phyloP scores from a whole-genome alignment of 495 filamentous ascomycete species.

The Neurospora cerealis region DNA sequence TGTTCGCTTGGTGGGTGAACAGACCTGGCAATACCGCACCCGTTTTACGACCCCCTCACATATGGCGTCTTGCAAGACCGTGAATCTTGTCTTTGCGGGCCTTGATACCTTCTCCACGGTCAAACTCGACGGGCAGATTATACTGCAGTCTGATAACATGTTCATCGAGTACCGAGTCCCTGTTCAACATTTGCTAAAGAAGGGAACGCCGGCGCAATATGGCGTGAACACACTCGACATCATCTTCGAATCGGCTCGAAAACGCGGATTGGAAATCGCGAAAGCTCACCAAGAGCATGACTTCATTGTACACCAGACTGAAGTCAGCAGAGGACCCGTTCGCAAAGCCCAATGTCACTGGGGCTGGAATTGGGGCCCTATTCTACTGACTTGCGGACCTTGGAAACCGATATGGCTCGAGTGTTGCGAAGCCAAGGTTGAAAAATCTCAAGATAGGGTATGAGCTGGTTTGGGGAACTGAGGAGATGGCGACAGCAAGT shows the following conservation, averaged over 20 bases:
- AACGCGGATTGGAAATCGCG: slow-evolving; percentile 29
- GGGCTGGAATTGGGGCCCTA: slow-evolving; percentile 79
- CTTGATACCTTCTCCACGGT: slow-evolving; percentile 65
- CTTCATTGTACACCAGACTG: slow-evolving; percentile 38
- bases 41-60: slow-evolving; percentile 29
- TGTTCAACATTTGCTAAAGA: slow-evolving; percentile 10
- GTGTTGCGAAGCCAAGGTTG: slow-evolving; percentile 46
- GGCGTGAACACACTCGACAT: slow-evolving; percentile 27
- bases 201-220: not conserved
- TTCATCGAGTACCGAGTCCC: slow-evolving; percentile 44
- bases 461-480: slow-evolving; percentile 19
- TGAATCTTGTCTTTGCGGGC: slow-evolving; percentile 58
- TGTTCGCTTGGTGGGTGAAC: slow-evolving; percentile 61
- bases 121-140: slow-evolving; percentile 47
- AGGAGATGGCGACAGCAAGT: slow-evolving; percentile 10
- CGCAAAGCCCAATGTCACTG: slow-evolving; percentile 39
- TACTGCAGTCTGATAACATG: slow-evolving; percentile 60
- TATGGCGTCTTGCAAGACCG: slow-evolving; percentile 6
- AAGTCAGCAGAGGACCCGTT: slow-evolving; percentile 31
- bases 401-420: slow-evolving; percentile 61
- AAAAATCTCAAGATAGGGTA: slow-evolving; percentile 44
- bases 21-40: slow-evolving; percentile 47
- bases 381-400: slow-evolving; percentile 61
- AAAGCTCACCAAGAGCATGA: slow-evolving; percentile 34
- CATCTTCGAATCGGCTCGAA: slow-evolving; percentile 25